These are phyloP conservation scores for Phytophthora fragariae DNA, from an alignment of 352 stramenopile species.

Conservation along the genomic window DNA sequence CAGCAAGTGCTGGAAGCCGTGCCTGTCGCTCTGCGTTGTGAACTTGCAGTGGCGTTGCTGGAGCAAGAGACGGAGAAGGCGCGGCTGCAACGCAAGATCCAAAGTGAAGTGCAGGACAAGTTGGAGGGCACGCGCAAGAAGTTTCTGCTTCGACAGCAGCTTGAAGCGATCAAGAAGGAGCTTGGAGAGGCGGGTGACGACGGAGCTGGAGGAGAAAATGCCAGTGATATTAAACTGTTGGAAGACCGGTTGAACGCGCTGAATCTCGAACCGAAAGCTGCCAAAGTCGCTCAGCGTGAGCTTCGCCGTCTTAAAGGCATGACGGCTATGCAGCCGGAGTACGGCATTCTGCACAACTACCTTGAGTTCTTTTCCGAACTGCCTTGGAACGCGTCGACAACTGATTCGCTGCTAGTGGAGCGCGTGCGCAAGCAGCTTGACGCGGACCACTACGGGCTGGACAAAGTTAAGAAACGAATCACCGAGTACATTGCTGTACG, in stretches of 20 bases:
- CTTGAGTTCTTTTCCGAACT: conserved; percentile 83
- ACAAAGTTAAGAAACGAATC: conserved; percentile 89
- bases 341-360: conserved; percentile 84
- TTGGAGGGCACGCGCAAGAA: conserved; percentile 78
- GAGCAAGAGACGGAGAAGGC: conserved; percentile 70
- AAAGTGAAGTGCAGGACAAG: conserved; percentile 76
- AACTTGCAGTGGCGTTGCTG: conserved; percentile 57
- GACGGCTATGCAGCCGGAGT: conserved; percentile 80
- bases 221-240: conserved; percentile 61
- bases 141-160: conserved; percentile 98
- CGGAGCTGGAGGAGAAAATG: conserved; percentile 37
- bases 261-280: conserved; percentile 58
- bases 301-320: conserved; percentile 77
- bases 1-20: conserved; percentile 66
- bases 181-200: conserved; percentile 83
- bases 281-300: conserved; percentile 70
- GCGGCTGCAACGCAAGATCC: conserved; percentile 72
- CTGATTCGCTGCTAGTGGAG: conserved; percentile 65
- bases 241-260: conserved; percentile 67
- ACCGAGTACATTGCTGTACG: conserved; percentile 89
- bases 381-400: conserved; percentile 64
- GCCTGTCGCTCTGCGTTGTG: conserved; percentile 50
- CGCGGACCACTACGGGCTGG: conserved; percentile 81
- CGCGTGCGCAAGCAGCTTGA: conserved; percentile 73
- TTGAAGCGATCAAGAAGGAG: conserved; percentile 99